Percentiles rank a stretch among this genome's conserved stretches.
phyloP scores from a whole-genome alignment of 2,329 filamentous ascomycete species.

The Acephala macrosclerotiorum region DNA sequence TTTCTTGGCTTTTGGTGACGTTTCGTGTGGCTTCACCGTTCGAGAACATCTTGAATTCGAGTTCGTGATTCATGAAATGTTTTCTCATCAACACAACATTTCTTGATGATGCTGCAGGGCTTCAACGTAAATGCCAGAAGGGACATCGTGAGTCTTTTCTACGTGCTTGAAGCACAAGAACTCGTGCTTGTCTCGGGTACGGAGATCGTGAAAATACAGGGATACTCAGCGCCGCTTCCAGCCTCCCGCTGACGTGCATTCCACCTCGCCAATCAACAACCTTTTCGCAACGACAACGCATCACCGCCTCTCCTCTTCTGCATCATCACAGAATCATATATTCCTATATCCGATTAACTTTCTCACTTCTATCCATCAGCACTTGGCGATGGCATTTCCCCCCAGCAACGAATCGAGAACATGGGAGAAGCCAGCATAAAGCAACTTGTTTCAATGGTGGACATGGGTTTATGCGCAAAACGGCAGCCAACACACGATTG shows the following conservation, averaged over 20 bases:
- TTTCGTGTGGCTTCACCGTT: not conserved
- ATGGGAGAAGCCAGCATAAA: too few relatives aligned
- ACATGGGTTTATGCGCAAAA: not conserved
- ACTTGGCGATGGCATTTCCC: too few relatives aligned
- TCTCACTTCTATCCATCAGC: not conserved
- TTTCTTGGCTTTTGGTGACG: slow-evolving; percentile 12
- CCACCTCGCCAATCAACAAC: not conserved
- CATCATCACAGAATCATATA: not conserved
- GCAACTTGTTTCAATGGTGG: not conserved
- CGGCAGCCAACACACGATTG: not conserved
- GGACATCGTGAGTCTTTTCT: too few relatives aligned
- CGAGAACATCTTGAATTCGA: too few relatives aligned
- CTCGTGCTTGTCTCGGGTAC: not conserved
- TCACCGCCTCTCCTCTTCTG: not conserved
- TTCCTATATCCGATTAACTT: not conserved
- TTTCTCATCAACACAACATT: too few relatives aligned
- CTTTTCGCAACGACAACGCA: slow-evolving; percentile 1
- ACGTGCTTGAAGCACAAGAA: not conserved
- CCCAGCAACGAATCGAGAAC: not conserved
- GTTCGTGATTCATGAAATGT: too few relatives aligned
- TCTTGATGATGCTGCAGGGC: not conserved
- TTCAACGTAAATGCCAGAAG: too few relatives aligned
- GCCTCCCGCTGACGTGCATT: not conserved
- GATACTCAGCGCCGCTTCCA: not conserved
- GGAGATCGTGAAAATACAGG: not conserved